Base-by-base conservation (phyloP, 208 protist species). In the Angomonas deanei region DNA sequence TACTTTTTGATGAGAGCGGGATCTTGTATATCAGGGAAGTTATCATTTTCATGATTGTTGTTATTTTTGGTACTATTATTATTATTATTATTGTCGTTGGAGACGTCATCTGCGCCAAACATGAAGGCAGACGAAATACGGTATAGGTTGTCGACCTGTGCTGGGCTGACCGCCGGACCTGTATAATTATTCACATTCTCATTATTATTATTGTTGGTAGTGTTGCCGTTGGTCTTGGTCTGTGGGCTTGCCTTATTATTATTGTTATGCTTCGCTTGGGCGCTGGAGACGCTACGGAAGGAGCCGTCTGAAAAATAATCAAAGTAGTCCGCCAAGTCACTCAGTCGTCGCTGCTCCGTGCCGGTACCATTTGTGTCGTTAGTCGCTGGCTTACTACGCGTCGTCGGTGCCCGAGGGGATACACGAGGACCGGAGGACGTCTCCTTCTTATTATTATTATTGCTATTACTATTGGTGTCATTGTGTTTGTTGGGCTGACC, bases 1-100 rank as follows among this genome's bases (percentile, higher is more conserved):
- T 77, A 81, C n/a, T 64, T 66, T 33, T 55, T 53, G 5, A 60
- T 52, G 33, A 82, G 36, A 23, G 63, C 64, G 5, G n/a, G 47
- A 17, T 53, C n/a, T 17, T 26, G 11, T 15, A 53, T 17, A n/a
- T n/a, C n/a, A n/a, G n/a, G n/a, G n/a, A n/a, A n/a, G n/a, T n/a
- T n/a, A 57, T 57, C 17, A 57, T 33, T 33, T 32, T 57, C 17
- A 57, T 53, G 5, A 57, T 57, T 33, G 17, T 26, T 57, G 28
- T 57, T 57, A 26, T 57, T 57, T 5, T 57, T 33, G 31, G 13
- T 26, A 53, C 23, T 53, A 53, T 53, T 53, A 53, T 26, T 53
- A 53, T 53, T 53, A 53, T 53, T 53, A 26, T 26, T 53, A 28
- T 5, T 24, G 47, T 17, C n/a, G 47, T 28, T 24, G 47, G 47